Evolutionary conservation across 2,329 filamentous ascomycete genomes (phyloP), one percentile per base, ranked within the genome.

Genomic region (Colletotrichum orchidophilum): DNA sequence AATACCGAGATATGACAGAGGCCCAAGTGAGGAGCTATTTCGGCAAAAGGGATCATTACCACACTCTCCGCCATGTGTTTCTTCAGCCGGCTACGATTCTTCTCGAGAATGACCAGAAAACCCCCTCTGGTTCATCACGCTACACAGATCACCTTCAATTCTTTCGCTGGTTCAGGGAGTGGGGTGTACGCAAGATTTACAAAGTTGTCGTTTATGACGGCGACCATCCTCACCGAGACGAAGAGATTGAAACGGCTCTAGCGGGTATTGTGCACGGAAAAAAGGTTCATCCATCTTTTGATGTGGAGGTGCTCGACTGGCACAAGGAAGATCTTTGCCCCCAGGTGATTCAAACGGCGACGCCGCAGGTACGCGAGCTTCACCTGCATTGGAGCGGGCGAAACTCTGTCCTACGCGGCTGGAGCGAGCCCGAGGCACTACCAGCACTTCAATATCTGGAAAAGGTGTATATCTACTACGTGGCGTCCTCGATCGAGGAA

Each of bases 341-440:
- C 27, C 64, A 58, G 33, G n/a, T 50, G 27, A 75, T 75, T 27
- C 65, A 46, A 15, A 75, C 61, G 13, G 74, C 72, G 0, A 71
- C 73, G 3, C 70, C 67, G 0, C 57, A 73, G 42, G 29, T 58
- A 8, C 54, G 54, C 27, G 74, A 77, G 57, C 67, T 81, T 3
- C 65, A 75, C 9, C 68, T 82, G 1, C 77, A 79, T 49, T 81
- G 75, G 75, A 77, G 76, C 57, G 78, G 80, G 3, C 81, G 78
- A 58, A 79, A 79, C 59, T 76, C 79, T 6, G 76, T 80, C 7
- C 72, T 82, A 5, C 70, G 75, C 21, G 76, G 75, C 0, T 81
- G 80, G 80, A 76, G 76, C 24, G 77, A 77, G 6, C 53, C 66
- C 2, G 76, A 74, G 1, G 79, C 78, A 1, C 67, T 76, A 66